Evolutionary conservation across 2,329 filamentous ascomycete species (phyloP).

Genomic region (Onygenales sp.): DNA sequence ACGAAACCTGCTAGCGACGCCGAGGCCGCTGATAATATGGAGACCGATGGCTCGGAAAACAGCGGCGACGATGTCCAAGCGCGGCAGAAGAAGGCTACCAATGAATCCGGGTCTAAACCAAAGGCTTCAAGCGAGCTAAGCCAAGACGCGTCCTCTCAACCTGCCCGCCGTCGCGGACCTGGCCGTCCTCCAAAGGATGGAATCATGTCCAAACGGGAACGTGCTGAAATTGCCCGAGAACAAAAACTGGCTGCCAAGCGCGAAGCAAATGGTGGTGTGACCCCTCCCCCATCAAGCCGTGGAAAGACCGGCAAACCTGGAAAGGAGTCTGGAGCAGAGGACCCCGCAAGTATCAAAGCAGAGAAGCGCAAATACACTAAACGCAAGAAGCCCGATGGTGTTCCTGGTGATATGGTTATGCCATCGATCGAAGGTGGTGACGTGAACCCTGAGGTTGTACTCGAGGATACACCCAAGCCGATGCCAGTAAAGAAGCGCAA

Average conservation of each 20-base stretch:
- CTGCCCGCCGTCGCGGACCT: constrained; percentile 41
- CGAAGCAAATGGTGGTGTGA: constrained; percentile 38
- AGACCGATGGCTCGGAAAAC: constrained; percentile 2
- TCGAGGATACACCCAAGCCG: constrained; percentile 34
- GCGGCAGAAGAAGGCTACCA: constrained; percentile 18
- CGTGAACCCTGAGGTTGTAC: constrained; percentile 25
- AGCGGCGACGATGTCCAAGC: constrained; percentile 18
- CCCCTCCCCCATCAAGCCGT: constrained; percentile 29
- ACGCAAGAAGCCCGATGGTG: constrained; percentile 35
- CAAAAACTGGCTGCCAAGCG: constrained; percentile 41
- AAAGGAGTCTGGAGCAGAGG: constrained; percentile 25
- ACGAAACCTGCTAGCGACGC: background rate
- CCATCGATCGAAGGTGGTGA: constrained; percentile 34
- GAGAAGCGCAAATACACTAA: constrained; percentile 42
- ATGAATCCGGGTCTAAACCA: constrained; percentile 19
- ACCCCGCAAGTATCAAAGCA: constrained; percentile 28
- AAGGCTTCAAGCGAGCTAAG: constrained; percentile 15
- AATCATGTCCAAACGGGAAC: constrained; percentile 56
- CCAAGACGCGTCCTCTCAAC: constrained; percentile 28
- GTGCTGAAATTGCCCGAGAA: constrained; percentile 44
- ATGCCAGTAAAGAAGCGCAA: constrained; percentile 42
- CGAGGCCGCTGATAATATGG: background rate
- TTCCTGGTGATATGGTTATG: constrained; percentile 30
- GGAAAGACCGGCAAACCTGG: constrained; percentile 15
- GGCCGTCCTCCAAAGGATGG: constrained; percentile 58